Conservation (phyloP, 164 flowering plant genomes). For the Buxus sempervirens region DNA sequence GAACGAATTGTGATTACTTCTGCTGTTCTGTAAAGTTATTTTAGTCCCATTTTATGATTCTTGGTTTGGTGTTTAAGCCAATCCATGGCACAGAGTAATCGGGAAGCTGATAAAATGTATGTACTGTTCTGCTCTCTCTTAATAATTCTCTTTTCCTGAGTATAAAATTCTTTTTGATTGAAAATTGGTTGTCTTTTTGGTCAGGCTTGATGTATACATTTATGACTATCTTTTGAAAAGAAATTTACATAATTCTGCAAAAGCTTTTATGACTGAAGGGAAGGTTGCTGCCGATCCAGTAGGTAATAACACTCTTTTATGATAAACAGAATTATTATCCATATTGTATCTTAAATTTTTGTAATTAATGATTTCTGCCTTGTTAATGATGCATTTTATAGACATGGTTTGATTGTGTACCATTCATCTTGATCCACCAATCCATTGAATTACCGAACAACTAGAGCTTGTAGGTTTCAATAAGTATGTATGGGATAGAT, state of each 20-base stretch:
- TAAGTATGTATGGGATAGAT: not conserved
- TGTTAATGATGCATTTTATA: not conserved
- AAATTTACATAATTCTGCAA: constrained; percentile 72
- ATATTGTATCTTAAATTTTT: no score
- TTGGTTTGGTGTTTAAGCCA: constrained; percentile 2
- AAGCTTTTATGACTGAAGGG: constrained; percentile 89
- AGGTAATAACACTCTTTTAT: constrained; percentile 41
- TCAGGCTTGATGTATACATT: constrained; percentile 91
- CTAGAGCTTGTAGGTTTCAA: not conserved
- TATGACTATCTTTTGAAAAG: constrained; percentile 83
- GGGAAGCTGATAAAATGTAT: constrained; percentile 78
- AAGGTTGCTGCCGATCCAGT: constrained; percentile 89
- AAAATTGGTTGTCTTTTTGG: constrained; percentile 7
- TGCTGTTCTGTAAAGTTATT: not conserved
- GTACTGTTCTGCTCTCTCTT: constrained; percentile 1
- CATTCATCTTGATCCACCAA: not conserved
- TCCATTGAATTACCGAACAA: no score
- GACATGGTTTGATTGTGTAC: not conserved
- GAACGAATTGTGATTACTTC: constrained; percentile 8
- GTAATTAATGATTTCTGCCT: not conserved
- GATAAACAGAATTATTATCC: not conserved
- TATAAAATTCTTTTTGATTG: not conserved
- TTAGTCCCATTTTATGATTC: constrained; percentile 4
- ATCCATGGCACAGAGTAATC: constrained; percentile 60
- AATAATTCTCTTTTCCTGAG: not conserved